These are phyloP conservation scores for Ulota crispa DNA, from an alignment of 225 moss, liverwort and hornwort species.

Conservation along the genomic window DNA sequence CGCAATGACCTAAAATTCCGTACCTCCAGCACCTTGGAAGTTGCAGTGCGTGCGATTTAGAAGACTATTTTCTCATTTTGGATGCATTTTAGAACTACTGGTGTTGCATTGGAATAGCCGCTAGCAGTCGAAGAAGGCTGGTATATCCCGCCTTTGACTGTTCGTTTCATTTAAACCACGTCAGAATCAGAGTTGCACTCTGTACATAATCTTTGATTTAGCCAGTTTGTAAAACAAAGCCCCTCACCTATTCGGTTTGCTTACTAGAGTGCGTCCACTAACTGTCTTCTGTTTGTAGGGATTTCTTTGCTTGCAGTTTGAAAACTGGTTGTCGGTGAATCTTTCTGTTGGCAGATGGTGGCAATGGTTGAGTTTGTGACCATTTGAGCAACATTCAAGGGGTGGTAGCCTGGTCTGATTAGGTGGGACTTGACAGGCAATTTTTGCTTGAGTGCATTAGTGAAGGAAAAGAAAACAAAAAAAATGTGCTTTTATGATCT, in stretches of 20 bases:
- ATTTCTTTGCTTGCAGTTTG: slow-evolving; percentile 55
- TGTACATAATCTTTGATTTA: neutral
- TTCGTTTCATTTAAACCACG: neutral
- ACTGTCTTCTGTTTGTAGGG: slow-evolving; percentile 68
- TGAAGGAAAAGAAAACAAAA: slow-evolving; percentile 29
- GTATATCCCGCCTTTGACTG: slow-evolving; percentile 20
- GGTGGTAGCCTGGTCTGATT: slow-evolving; percentile 92
- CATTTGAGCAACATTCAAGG: slow-evolving; percentile 85
- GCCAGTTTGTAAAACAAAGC: slow-evolving; percentile 9
- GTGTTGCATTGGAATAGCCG: slow-evolving; percentile 9
- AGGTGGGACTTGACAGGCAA: slow-evolving; percentile 91
- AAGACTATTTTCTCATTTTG: neutral
- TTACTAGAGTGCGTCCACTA: slow-evolving; percentile 46
- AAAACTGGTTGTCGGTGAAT: slow-evolving; percentile 74
- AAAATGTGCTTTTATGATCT: slow-evolving; percentile 56
- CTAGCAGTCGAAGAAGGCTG: slow-evolving; percentile 28
- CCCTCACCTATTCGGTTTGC: slow-evolving; percentile 20
- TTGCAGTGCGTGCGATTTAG: neutral
- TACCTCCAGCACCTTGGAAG: neutral
- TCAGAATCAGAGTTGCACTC: slow-evolving; percentile 5
- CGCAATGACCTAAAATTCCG: neutral
- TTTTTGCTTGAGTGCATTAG: slow-evolving; percentile 65
- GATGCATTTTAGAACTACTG: slow-evolving; percentile 12
- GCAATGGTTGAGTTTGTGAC: slow-evolving; percentile 74
- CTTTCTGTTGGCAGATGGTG: slow-evolving; percentile 94